A percentile compares a stretch with the other conserved stretches of the same genome.
These are phyloP conservation scores for Auriscalpium vulgare DNA, from an alignment of 768 basidiomycete genomes.

Conservation along the genomic window DNA sequence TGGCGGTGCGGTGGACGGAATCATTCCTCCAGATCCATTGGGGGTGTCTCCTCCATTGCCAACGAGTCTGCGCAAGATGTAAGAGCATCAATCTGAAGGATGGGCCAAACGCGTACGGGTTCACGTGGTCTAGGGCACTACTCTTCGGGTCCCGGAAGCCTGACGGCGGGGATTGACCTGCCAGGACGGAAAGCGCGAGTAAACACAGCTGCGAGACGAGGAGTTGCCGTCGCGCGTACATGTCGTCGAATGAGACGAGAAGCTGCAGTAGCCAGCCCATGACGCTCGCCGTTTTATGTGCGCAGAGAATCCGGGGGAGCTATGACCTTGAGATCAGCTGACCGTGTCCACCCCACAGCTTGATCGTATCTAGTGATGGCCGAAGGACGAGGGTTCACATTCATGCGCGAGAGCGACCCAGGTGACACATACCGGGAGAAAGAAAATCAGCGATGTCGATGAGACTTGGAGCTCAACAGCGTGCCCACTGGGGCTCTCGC, in stretches of 20 bases:
- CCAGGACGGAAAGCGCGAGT: slow-evolving; percentile 1
- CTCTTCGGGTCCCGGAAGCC: slow-evolving; percentile 25
- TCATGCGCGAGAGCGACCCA: too few relatives aligned
- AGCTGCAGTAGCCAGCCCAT: background rate
- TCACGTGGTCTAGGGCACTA: slow-evolving; percentile 36
- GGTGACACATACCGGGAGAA: too few relatives aligned
- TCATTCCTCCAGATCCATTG: slow-evolving; percentile 70
- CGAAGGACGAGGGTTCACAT: too few relatives aligned
- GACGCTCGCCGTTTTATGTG: background rate
- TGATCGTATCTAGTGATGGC: too few relatives aligned
- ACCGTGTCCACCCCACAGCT: background rate
- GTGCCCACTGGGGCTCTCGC: too few relatives aligned
- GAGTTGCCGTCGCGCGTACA: background rate
- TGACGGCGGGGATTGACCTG: slow-evolving; percentile 2
- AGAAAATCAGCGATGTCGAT: too few relatives aligned
- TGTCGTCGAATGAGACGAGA: background rate
- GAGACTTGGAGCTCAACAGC: too few relatives aligned
- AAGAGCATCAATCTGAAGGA: background rate
- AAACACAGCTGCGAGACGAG: background rate
- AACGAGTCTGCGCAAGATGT: slow-evolving; percentile 37
- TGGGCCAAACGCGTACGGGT: slow-evolving; percentile 29
- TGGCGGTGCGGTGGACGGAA: slow-evolving; percentile 68
- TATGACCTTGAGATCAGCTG: background rate
- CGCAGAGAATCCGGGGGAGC: background rate
- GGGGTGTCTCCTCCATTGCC: slow-evolving; percentile 69